These are phyloP conservation scores for Pythium sukuiense DNA, from an alignment of 352 stramenopile genomes.

Conservation along the genomic window DNA sequence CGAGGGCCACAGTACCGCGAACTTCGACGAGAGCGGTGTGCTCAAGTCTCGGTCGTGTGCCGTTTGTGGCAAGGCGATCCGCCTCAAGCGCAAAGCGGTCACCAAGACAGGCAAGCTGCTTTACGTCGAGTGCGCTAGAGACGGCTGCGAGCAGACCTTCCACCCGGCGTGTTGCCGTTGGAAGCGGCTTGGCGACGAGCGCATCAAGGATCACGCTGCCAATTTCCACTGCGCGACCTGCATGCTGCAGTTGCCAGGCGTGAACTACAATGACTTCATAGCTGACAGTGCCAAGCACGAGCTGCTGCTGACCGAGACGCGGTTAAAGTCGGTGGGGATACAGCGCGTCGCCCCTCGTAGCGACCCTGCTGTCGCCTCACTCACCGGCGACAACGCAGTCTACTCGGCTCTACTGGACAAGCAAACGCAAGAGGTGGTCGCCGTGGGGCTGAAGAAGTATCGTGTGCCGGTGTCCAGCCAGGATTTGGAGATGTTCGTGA, in stretches of 20 bases:
- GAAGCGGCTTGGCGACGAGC: constrained; percentile 36
- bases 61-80: constrained; percentile 52
- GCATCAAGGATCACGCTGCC: constrained; percentile 12
- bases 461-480: constrained; percentile 43
- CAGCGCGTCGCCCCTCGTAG: constrained; percentile 16
- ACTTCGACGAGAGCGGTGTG: constrained; percentile 61
- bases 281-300: constrained; percentile 37
- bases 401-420: constrained; percentile 44
- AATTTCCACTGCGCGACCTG: constrained; percentile 59
- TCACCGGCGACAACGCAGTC: not conserved
- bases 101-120: not conserved
- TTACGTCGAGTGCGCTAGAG: constrained; percentile 46
- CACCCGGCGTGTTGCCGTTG: constrained; percentile 73
- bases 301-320: constrained; percentile 44
- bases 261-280: constrained; percentile 73
- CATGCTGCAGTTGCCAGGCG: constrained; percentile 30
- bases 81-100: constrained; percentile 21
- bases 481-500: constrained; percentile 53
- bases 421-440: constrained; percentile 39
- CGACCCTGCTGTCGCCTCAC: not conserved
- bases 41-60: constrained; percentile 50
- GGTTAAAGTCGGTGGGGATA: constrained; percentile 47
- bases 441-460: constrained; percentile 48
- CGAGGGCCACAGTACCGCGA: constrained; percentile 38
- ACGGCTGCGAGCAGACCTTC: constrained; percentile 59